Conservation (phyloP, 139 green algal species). For the Desmodesmus armatus region DNA sequence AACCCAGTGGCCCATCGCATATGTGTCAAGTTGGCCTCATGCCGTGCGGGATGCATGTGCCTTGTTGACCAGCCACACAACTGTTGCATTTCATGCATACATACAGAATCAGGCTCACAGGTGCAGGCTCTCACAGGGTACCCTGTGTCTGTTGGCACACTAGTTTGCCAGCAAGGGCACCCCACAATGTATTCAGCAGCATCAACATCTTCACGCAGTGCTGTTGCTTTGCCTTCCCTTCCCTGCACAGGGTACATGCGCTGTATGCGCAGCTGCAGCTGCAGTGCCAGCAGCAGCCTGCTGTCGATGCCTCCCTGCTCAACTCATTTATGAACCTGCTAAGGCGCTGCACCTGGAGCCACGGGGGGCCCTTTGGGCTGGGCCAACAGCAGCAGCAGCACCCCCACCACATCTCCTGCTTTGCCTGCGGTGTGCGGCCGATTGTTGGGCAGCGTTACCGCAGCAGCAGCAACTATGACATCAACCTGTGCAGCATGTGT, state of each 20-base stretch:
- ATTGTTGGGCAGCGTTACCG: constrained; percentile 14
- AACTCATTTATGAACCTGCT: constrained; percentile 18
- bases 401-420: constrained; percentile 13
- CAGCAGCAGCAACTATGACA: neutral
- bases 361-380: neutral
- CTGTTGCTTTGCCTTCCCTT: too few relatives aligned
- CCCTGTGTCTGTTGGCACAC: too few relatives aligned
- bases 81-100: too few relatives aligned
- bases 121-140: too few relatives aligned
- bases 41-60: too few relatives aligned
- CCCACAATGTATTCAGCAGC: too few relatives aligned
- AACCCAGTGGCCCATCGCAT: too few relatives aligned
- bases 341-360: neutral
- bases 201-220: too few relatives aligned
- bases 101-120: too few relatives aligned
- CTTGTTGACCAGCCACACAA: too few relatives aligned
- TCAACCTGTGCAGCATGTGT: neutral
- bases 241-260: neutral
- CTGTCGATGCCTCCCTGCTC: neutral
- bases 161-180: too few relatives aligned
- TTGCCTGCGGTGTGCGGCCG: neutral
- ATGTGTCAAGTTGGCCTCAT: too few relatives aligned
- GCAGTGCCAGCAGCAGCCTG: neutral
- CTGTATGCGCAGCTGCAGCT: constrained; percentile 15
- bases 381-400: constrained; percentile 39